Evolutionary conservation across 768 basidiomycete species (phyloP).

Genomic region (Sporobolomyces phaffii): DNA sequence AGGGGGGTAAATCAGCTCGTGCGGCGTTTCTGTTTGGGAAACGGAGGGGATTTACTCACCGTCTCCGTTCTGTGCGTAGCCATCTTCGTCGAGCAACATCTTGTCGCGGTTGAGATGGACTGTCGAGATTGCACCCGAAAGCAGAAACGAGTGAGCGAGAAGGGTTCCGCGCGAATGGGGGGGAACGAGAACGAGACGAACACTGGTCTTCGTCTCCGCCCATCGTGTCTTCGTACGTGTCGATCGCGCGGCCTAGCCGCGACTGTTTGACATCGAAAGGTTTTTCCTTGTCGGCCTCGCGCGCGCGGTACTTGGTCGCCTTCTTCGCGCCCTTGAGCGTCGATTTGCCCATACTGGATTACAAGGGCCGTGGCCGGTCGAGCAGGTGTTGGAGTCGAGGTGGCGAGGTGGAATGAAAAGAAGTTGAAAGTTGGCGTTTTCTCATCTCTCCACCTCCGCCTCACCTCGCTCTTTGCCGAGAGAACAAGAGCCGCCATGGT

Average conservation of each 20-base stretch:
- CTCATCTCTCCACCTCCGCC: neutral
- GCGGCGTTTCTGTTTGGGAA: no score
- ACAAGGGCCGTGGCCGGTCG: neutral
- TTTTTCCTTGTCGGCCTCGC: neutral
- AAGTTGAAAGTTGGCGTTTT: neutral
- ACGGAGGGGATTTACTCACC: neutral
- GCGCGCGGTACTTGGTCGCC: conserved; percentile 24
- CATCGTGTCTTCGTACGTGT: conserved; percentile 25
- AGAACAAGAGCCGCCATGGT: neutral
- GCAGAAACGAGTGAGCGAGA: no score
- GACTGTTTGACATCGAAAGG: conserved; percentile 6
- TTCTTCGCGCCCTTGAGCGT: conserved; percentile 25
- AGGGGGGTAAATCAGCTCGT: no score
- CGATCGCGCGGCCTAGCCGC: neutral
- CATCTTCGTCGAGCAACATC: conserved; percentile 20
- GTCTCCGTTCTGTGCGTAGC: neutral
- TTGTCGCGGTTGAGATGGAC: conserved; percentile 37
- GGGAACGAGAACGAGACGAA: neutral
- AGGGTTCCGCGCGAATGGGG: neutral
- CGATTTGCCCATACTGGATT: neutral
- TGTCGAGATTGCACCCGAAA: neutral
- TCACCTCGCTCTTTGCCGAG: neutral
- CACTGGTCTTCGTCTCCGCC: conserved; percentile 34
- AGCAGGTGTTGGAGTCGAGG: neutral
- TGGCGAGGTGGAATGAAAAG: neutral